Evolutionary conservation across 2,329 filamentous ascomycete genomes (phyloP).

Genomic region (Xylariaceae sp.): DNA sequence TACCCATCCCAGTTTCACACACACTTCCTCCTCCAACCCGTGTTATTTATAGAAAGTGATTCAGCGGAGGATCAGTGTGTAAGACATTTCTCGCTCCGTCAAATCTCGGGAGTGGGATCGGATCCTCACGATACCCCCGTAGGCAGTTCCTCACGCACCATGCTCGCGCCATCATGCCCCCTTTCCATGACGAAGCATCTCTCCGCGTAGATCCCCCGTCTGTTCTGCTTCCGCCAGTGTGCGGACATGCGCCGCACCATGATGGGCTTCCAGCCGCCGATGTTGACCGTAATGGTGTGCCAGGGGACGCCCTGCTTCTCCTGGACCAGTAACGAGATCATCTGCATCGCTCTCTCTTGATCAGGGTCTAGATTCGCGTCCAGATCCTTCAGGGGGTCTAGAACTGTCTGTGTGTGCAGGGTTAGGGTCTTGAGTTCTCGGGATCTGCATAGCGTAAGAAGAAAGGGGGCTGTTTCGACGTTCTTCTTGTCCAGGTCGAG

Average conservation of each 20-base stretch:
- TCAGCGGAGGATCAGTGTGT: not conserved
- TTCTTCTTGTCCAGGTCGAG: constrained; percentile 42
- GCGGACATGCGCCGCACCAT: constrained; percentile 41
- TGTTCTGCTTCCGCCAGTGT: constrained; percentile 39
- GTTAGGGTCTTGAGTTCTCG: constrained; percentile 37
- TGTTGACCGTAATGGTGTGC: constrained; percentile 41
- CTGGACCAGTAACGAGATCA: constrained; percentile 32
- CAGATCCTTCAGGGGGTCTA: constrained; percentile 27
- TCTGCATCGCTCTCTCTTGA: constrained; percentile 33
- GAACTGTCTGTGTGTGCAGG: constrained; percentile 42
- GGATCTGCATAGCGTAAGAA: constrained; percentile 38
- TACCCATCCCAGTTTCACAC: not conserved
- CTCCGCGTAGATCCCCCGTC: constrained; percentile 42
- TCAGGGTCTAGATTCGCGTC: constrained; percentile 34
- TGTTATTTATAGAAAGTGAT: not conserved
- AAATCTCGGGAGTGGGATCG: not conserved
- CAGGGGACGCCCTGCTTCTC: constrained; percentile 32
- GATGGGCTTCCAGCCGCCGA: constrained; percentile 43
- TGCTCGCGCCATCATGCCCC: constrained; percentile 13
- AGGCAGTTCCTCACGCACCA: constrained; percentile 25
- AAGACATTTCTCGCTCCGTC: not conserved
- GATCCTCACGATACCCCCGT: constrained; percentile 1
- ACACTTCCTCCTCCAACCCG: not conserved
- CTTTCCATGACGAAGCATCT: constrained; percentile 42
- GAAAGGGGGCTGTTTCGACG: constrained; percentile 35